Base-by-base conservation (phyloP, 306 rosid species). In the Mucuna pruriens region DNA sequence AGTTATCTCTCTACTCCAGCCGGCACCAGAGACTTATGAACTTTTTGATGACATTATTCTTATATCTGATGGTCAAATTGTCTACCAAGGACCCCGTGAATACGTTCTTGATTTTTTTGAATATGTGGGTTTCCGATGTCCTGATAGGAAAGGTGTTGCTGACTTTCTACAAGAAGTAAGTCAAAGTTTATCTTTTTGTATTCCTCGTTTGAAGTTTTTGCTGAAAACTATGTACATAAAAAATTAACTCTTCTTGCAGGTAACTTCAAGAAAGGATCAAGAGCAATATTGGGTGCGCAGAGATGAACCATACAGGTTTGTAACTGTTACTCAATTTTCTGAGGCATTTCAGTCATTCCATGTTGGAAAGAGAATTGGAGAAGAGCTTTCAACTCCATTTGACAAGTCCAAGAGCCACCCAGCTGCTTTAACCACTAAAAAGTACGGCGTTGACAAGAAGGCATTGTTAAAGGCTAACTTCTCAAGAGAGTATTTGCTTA, bases 131-230 rank as follows among this genome's bases (percentile, higher is more conserved):
- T 90, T 90, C 46, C 82, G 54, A 58, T 90, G 91, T 60, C 93
- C 88, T n/a, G 78, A 77, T 34, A 90, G 90, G 70, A 90, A 90
- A 82, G 91, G 86, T 13, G 86, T 80, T 26, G 93, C 91, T 22
- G 89, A 87, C 49, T 90, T 90, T 68, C 88, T 87, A 22, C 93
- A 90, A 77, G 93, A 90, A 86, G 93, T 90, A 78, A 83, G 87
- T 48, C 77, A 55, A 42, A 17, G 4, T 15, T 68, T 26, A 11
- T 64, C 26, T 10, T 12, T 22, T 22, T 19, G 26, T 20, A 15
- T 74, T 44, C 66, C 42, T 71, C 13, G 9, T 31, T 60, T 46
- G 72, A 51, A 6, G 26, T 58, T 64, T 57, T 74, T 44, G 7
- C 20, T 74, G 57, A 7, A 33, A 40, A 26, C 4, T 40, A 15